These are phyloP conservation scores for Aspergillus sclerotialis DNA, from an alignment of 2,329 filamentous ascomycete species.

Conservation along the genomic window DNA sequence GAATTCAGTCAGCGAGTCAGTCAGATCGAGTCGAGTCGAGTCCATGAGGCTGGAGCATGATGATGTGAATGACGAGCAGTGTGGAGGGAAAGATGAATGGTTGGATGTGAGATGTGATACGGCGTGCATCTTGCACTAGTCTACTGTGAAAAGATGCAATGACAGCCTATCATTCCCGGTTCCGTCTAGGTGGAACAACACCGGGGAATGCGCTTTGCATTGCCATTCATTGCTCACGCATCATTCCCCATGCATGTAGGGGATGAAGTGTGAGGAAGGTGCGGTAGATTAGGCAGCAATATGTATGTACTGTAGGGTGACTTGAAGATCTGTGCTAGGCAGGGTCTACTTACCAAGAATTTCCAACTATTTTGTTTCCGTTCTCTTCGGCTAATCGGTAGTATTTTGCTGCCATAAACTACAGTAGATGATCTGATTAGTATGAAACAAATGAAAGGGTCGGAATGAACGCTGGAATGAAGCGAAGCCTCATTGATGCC, in stretches of 20 bases:
- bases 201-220: too few species aligned
- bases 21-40: constrained; percentile 5
- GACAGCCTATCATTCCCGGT: too few species aligned
- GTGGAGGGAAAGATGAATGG: too few species aligned
- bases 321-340: too few species aligned
- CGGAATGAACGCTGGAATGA: constrained; percentile 14
- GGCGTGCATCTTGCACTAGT: too few species aligned
- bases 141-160: too few species aligned
- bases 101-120: too few species aligned
- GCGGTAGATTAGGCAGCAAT: neutral
- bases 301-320: too few species aligned
- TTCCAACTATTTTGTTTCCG: constrained; percentile 84
- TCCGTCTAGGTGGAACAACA: too few species aligned
- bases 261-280: neutral
- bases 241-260: too few species aligned
- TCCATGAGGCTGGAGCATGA: neutral
- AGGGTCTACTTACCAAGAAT: constrained; percentile 71
- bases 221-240: too few species aligned
- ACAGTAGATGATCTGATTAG: constrained; percentile 6
- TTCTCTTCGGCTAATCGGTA: constrained; percentile 84
- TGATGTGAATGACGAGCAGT: too few species aligned
- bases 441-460: constrained; percentile 1
- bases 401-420: constrained; percentile 68
- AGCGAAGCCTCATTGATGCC: constrained; percentile 27
- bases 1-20: constrained; percentile 14